Percentiles rank a stretch among this genome's conserved stretches.
phyloP scores from a whole-genome alignment of 2,329 filamentous ascomycete genomes.

The Didymosphaeria variabile region DNA sequence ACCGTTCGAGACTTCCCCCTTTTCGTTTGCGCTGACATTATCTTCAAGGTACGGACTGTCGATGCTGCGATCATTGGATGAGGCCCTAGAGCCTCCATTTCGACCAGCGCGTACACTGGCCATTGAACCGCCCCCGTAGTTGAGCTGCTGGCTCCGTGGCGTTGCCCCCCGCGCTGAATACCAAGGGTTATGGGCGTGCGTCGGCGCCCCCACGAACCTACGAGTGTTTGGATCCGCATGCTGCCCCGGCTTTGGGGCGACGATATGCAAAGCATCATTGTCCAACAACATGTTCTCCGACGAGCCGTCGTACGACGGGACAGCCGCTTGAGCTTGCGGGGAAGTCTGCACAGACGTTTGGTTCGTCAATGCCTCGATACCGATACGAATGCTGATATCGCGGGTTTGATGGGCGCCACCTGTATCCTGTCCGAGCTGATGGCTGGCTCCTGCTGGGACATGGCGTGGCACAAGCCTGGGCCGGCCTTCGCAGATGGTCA shows the following conservation, averaged over 20 bases:
- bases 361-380: slow-evolving; percentile 45
- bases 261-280: slow-evolving; percentile 27
- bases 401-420: slow-evolving; percentile 28
- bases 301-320: slow-evolving; percentile 25
- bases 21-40: slow-evolving; percentile 13
- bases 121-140: neutral
- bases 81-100: neutral
- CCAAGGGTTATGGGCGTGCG: neutral
- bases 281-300: slow-evolving; percentile 51
- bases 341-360: slow-evolving; percentile 22
- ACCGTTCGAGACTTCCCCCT: slow-evolving; percentile 20
- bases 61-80: neutral
- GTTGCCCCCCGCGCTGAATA: slow-evolving; percentile 8
- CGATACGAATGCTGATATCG: slow-evolving; percentile 47
- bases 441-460: slow-evolving; percentile 11
- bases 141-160: slow-evolving; percentile 1
- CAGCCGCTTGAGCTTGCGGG: slow-evolving; percentile 13
- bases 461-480: neutral
- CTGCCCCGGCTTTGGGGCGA: slow-evolving; percentile 13
- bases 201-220: slow-evolving; percentile 18
- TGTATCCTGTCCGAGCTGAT: slow-evolving; percentile 19
- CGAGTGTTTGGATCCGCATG: slow-evolving; percentile 15
- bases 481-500: slow-evolving; percentile 11
- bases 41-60: neutral
- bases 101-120: neutral